phyloP scores from a whole-genome alignment of 306 rosid species.

The Echinosophora koreensis region DNA sequence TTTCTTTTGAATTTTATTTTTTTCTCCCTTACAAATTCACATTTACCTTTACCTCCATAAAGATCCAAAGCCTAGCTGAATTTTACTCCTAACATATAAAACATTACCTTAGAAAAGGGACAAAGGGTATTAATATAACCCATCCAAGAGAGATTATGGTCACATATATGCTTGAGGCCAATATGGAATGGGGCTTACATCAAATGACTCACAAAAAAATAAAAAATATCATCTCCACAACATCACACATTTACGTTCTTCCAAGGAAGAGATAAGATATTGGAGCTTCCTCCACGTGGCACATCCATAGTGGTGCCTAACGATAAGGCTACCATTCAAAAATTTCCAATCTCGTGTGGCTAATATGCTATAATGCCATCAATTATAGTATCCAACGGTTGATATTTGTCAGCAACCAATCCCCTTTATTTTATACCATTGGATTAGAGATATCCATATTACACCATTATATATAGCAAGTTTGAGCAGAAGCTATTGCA shows the following conservation, averaged over 20 bases:
- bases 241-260: constrained; percentile 57
- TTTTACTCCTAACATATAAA: neutral
- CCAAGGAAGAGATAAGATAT: constrained; percentile 57
- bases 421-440: constrained; percentile 39
- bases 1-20: neutral
- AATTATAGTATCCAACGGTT: constrained; percentile 48
- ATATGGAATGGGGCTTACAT: neutral
- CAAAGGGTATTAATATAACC: constrained; percentile 23
- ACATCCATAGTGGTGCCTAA: constrained; percentile 49
- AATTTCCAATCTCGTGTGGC: constrained; percentile 48
- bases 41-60: neutral
- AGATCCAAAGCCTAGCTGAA: neutral
- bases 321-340: constrained; percentile 63
- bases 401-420: neutral
- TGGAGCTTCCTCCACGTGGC: constrained; percentile 60
- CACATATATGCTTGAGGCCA: constrained; percentile 35
- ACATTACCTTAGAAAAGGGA: constrained; percentile 21
- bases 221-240: constrained; percentile 43
- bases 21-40: neutral
- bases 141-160: constrained; percentile 35
- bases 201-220: constrained; percentile 25
- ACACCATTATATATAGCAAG: constrained; percentile 51
- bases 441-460: constrained; percentile 32
- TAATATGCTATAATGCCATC: constrained; percentile 47
- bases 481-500: constrained; percentile 4